Evolutionary conservation across 116 monocot species (phyloP).

Genomic region (Posidonia oceanica): DNA sequence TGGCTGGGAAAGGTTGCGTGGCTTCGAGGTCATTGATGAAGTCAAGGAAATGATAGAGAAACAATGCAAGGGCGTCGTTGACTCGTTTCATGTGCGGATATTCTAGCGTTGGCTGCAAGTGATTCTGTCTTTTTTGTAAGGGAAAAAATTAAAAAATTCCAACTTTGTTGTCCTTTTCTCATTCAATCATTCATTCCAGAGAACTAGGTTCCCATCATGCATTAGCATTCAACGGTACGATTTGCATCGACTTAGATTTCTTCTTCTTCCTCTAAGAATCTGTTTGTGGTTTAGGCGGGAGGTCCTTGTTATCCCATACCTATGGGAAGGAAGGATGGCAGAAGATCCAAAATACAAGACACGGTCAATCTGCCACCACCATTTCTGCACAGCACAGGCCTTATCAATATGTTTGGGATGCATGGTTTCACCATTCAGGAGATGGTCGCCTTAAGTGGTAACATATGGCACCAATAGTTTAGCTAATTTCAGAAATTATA

Average conservation of each 20-base stretch:
- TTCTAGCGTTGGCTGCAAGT: conserved; percentile 22
- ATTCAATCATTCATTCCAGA: too few relatives aligned
- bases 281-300: conserved; percentile 28
- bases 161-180: too few relatives aligned
- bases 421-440: conserved; percentile 56
- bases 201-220: too few relatives aligned
- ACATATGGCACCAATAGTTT: background rate
- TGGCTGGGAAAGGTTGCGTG: conserved; percentile 70
- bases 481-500: too few relatives aligned
- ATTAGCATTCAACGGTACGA: too few relatives aligned
- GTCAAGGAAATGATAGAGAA: conserved; percentile 39
- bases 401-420: conserved; percentile 35
- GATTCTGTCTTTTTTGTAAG: too few relatives aligned
- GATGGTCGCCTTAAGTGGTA: conserved; percentile 56
- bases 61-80: conserved; percentile 49
- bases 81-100: conserved; percentile 48
- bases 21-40: conserved; percentile 65
- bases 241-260: too few relatives aligned
- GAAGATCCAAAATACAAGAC: conserved; percentile 56
- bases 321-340: conserved; percentile 62
- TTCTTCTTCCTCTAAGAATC: too few relatives aligned
- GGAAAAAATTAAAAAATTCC: too few relatives aligned
- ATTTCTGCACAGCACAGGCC: conserved; percentile 30
- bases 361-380: conserved; percentile 59
- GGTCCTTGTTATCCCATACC: conserved; percentile 50